These are phyloP conservation scores for Neocucurbitaria cava DNA, from an alignment of 2,329 filamentous ascomycete species.

Conservation along the genomic window DNA sequence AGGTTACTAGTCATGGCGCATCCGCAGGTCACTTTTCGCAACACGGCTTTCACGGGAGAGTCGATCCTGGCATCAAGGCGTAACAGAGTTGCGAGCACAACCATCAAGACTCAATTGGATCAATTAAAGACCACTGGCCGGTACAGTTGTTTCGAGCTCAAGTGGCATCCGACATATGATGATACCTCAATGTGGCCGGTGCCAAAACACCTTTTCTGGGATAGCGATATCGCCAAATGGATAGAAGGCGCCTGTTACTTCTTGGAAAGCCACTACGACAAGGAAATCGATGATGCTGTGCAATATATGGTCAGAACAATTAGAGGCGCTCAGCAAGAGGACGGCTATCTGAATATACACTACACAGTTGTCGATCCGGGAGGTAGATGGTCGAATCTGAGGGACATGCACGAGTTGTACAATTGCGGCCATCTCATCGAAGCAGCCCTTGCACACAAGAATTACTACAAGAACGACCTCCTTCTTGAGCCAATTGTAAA, in stretches of 20 bases:
- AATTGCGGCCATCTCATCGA: conserved; percentile 69
- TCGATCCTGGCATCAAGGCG: no score
- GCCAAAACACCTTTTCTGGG: conserved; percentile 67
- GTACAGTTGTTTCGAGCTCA: conserved; percentile 62
- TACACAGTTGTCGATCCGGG: conserved; percentile 66
- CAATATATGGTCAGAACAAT: conserved; percentile 67
- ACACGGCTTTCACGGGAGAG: no score
- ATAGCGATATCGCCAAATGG: conserved; percentile 66
- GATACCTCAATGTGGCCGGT: conserved; percentile 62
- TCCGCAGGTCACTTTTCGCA: no score
- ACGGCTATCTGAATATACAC: conserved; percentile 70
- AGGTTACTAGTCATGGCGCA: no score
- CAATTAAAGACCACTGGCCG: conserved; percentile 22
- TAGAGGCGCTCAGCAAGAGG: conserved; percentile 61
- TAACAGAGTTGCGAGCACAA: neutral
- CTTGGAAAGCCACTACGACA: conserved; percentile 52
- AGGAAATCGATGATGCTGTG: conserved; percentile 59
- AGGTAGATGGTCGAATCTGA: conserved; percentile 64
- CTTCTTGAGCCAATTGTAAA: conserved; percentile 62
- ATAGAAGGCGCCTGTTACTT: conserved; percentile 69
- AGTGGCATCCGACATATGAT: conserved; percentile 63
- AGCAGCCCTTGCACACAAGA: conserved; percentile 31
- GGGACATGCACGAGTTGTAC: conserved; percentile 68
- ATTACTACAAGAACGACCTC: conserved; percentile 59
- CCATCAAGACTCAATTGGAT: conserved; percentile 13